Base-by-base conservation (phyloP, 306 rosid genomes). In the Mucuna pruriens region DNA sequence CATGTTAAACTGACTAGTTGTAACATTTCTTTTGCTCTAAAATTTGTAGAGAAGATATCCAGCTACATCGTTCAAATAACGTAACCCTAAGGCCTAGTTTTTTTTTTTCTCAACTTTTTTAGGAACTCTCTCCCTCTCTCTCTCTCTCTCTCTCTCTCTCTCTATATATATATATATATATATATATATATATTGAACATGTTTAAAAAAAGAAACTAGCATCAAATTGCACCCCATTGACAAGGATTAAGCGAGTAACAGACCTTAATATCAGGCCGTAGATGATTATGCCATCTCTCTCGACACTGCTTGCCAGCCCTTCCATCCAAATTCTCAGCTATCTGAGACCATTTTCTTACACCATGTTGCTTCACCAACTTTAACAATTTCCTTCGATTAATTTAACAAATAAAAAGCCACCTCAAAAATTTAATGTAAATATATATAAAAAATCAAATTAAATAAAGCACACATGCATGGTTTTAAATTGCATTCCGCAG, bases 271-370 rank as follows among this genome's bases (percentile, higher is more conserved):
- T 93, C 93, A 17, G 98, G 98, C n/a, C 97, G 88, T 25, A 95
- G 84, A 84, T 95, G 99, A 87, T 95, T 95, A 34, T 91, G 93
- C 99, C 99, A 95, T 88, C 98, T 90, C 84, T 95, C 99, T 9
- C 99, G 33, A 77, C 99, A 95, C 80, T 95, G 99, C 78, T 95
- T 93, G 1, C 99, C 99, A 8, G 90, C 96, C 83, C 99, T 89
- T 42, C 96, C 96, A 19, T 71, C 88, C 84, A 95, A 77, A 19
- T 85, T 88, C 71, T 91, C 97, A 12, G 98, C 93, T 66, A 95
- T 89, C 75, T 87, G 91, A 62, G 98, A 92, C 99, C 98, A 95
- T 89, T 93, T 95, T 42, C 90, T 86, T 62, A 76, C 86, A 19
- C 98, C 99, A 84, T 89, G 42, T 79, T 89, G 90, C 89, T 90